These are phyloP conservation scores for Hemisphaericaspora xylofermentans DNA, from an alignment of 1,139 yeast species.

Conservation along the genomic window DNA sequence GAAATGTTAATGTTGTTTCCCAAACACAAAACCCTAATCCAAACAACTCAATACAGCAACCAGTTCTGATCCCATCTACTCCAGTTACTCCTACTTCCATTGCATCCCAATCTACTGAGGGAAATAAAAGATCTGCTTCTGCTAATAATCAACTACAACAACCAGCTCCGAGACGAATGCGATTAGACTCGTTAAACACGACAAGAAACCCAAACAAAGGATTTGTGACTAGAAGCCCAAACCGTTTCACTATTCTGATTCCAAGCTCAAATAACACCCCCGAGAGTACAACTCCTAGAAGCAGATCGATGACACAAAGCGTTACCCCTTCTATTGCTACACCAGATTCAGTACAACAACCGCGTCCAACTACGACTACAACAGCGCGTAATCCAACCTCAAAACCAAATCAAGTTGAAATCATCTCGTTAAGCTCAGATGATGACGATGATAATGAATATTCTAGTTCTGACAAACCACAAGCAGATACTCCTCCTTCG, in stretches of 20 bases:
- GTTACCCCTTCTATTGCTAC: neutral
- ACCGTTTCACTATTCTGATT: neutral
- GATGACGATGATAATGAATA: neutral
- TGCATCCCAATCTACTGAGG: too few relatives aligned
- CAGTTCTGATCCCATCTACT: too few relatives aligned
- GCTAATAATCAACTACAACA: neutral
- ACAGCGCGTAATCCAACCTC: neutral
- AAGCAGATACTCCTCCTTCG: neutral
- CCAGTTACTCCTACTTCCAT: too few relatives aligned
- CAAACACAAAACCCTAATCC: too few relatives aligned
- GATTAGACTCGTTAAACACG: slow-evolving; percentile 11
- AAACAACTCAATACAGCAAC: too few relatives aligned
- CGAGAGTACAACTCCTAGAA: neutral
- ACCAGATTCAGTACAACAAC: neutral
- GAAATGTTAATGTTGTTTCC: too few relatives aligned
- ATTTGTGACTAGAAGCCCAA: neutral
- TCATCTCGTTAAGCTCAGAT: slow-evolving; percentile 1
- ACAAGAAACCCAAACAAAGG: neutral
- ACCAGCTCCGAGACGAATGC: slow-evolving; percentile 5
- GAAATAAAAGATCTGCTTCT: too few relatives aligned
- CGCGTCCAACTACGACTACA: neutral
- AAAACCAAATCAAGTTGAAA: neutral
- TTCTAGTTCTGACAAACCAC: neutral
- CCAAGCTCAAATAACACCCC: neutral
- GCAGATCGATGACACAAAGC: neutral